Conservation (phyloP, 2,329 filamentous ascomycete species). For the Harringtonia aguacate region DNA sequence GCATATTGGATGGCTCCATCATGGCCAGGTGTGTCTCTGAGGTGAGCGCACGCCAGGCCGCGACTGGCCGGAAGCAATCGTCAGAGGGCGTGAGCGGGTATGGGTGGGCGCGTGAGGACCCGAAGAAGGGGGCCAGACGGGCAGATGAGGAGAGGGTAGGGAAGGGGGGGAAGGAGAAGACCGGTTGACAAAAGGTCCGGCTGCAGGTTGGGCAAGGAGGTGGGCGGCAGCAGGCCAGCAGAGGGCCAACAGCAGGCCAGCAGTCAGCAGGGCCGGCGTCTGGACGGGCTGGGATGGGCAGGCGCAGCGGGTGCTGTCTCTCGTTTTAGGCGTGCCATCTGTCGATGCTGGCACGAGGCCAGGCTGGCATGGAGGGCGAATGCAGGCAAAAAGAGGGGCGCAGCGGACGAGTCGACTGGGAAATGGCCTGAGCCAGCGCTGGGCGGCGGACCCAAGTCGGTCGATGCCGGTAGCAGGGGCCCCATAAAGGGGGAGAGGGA, state of each 20-base stretch:
- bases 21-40: conserved; percentile 3
- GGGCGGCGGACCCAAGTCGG: conserved; percentile 17
- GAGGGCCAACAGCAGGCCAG: too few species aligned
- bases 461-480: conserved; percentile 16
- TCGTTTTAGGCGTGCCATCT: not conserved
- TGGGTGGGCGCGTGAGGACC: too few species aligned
- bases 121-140: too few species aligned
- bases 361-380: too few species aligned
- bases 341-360: conserved; percentile 7
- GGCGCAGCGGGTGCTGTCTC: not conserved
- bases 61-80: not conserved
- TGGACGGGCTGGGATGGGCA: not conserved
- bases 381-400: conserved; percentile 2
- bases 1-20: conserved; percentile 12
- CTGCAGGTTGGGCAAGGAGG: not conserved
- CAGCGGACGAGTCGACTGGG: conserved; percentile 13
- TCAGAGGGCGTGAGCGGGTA: too few species aligned
- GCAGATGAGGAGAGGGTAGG: not conserved
- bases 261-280: too few species aligned
- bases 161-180: not conserved
- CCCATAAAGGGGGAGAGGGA: not conserved
- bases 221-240: too few species aligned
- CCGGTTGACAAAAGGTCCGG: not conserved
- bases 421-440: conserved; percentile 20
- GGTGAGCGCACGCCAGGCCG: too few species aligned